These are phyloP conservation scores for Lyophyllum decastes DNA, from an alignment of 768 basidiomycete genomes.

Conservation along the genomic window DNA sequence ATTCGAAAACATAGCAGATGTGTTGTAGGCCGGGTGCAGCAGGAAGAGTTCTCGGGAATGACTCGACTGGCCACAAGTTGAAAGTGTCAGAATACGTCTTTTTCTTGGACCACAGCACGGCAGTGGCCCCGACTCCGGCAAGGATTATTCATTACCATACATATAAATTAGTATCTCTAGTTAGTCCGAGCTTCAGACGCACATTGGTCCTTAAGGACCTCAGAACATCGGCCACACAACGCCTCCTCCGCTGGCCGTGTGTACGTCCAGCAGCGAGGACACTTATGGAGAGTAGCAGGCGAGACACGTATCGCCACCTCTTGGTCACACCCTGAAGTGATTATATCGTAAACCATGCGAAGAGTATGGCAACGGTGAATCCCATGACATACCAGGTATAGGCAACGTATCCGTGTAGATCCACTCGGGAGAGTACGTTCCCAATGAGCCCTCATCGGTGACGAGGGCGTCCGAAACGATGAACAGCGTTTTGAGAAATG, in stretches of 20 bases:
- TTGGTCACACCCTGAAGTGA: slow-evolving; percentile 25
- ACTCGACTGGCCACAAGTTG: too few relatives aligned
- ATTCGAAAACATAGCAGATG: too few relatives aligned
- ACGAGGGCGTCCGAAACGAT: slow-evolving; percentile 75
- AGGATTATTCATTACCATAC: not conserved
- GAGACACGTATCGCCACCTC: slow-evolving; percentile 53
- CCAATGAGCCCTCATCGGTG: slow-evolving; percentile 43
- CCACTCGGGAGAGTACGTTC: slow-evolving; percentile 48
- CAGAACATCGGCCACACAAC: slow-evolving; percentile 68
- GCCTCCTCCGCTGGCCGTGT: slow-evolving; percentile 49
- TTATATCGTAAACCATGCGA: slow-evolving; percentile 12
- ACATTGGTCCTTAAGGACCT: slow-evolving; percentile 21
- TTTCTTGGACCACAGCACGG: too few relatives aligned
- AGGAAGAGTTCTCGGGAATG: too few relatives aligned
- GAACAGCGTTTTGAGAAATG: slow-evolving; percentile 71
- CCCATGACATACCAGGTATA: slow-evolving; percentile 43
- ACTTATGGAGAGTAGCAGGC: slow-evolving; percentile 67
- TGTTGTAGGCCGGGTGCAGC: too few relatives aligned
- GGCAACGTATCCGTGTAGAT: slow-evolving; percentile 42
- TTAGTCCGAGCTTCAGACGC: not conserved
- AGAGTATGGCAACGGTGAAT: not conserved
- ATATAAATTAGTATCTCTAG: not conserved
- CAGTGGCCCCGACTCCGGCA: too few relatives aligned
- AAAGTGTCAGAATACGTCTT: too few relatives aligned
- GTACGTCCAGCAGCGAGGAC: slow-evolving; percentile 91